Evolutionary conservation across 2,329 filamentous ascomycete genomes (phyloP).

Genomic region (Colletotrichum ledebouriae): DNA sequence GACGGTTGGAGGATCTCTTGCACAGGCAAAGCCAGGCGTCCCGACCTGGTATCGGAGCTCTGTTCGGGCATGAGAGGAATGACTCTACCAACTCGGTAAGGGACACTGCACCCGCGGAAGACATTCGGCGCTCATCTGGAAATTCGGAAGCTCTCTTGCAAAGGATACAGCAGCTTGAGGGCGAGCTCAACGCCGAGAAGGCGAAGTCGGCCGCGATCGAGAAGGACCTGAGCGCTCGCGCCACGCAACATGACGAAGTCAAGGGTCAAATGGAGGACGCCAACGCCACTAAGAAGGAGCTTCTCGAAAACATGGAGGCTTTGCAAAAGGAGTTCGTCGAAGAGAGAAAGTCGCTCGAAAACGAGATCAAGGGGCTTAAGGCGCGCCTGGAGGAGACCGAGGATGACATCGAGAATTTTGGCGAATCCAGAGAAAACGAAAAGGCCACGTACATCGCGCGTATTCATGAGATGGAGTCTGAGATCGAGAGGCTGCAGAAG

Average conservation of each 20-base stretch:
- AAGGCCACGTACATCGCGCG: slow-evolving; percentile 78
- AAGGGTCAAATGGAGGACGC: slow-evolving; percentile 84
- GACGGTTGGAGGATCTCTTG: slow-evolving; percentile 90
- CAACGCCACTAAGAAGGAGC: slow-evolving; percentile 91
- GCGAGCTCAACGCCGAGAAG: slow-evolving; percentile 80
- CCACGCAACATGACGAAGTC: slow-evolving; percentile 70
- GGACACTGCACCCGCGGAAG: slow-evolving; percentile 55
- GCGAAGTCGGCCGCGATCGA: slow-evolving; percentile 76
- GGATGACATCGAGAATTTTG: slow-evolving; percentile 88
- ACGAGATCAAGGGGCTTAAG: slow-evolving; percentile 82
- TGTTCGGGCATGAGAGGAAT: slow-evolving; percentile 67
- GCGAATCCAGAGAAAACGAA: slow-evolving; percentile 87
- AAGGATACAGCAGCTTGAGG: slow-evolving; percentile 75
- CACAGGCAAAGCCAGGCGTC: slow-evolving; percentile 81
- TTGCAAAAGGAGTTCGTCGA: slow-evolving; percentile 89
- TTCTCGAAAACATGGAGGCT: slow-evolving; percentile 94
- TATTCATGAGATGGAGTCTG: slow-evolving; percentile 76
- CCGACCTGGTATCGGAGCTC: slow-evolving; percentile 65
- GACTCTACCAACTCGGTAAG: slow-evolving; percentile 64
- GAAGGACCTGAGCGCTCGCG: slow-evolving; percentile 74
- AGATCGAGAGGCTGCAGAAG: slow-evolving; percentile 75
- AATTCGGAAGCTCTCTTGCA: slow-evolving; percentile 61
- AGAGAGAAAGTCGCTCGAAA: slow-evolving; percentile 86
- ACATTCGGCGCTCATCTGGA: slow-evolving; percentile 62
- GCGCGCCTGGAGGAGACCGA: slow-evolving; percentile 88